Evolutionary conservation across 495 filamentous ascomycete genomes (phyloP).

Genomic region (Penicillium alfredii): DNA sequence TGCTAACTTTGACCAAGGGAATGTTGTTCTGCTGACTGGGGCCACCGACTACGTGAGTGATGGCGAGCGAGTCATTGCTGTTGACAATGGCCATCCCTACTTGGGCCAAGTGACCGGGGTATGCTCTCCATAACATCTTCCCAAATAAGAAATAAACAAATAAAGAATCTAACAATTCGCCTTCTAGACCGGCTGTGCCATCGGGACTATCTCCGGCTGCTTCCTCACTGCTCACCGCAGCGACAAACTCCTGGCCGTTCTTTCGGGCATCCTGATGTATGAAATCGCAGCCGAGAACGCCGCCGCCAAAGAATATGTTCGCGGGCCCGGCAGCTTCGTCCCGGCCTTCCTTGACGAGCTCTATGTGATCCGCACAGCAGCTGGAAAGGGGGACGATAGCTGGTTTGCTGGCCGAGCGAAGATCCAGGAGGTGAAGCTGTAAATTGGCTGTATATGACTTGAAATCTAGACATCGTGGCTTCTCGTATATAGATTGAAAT

Average conservation of each 20-base stretch:
- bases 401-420: constrained; percentile 53
- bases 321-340: constrained; percentile 83
- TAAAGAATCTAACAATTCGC: constrained; percentile 6
- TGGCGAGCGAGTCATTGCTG: constrained; percentile 55
- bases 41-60: constrained; percentile 72
- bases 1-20: constrained; percentile 27
- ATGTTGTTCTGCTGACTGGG: constrained; percentile 84
- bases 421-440: constrained; percentile 40
- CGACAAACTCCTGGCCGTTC: constrained; percentile 61
- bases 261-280: constrained; percentile 70
- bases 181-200: constrained; percentile 65
- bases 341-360: constrained; percentile 77
- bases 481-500: not conserved
- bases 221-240: constrained; percentile 55
- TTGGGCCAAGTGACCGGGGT: constrained; percentile 77
- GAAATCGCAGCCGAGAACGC: constrained; percentile 84
- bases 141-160: not conserved
- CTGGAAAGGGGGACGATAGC: constrained; percentile 38
- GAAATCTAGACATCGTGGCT: constrained; percentile 1
- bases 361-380: constrained; percentile 46
- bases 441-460: constrained; percentile 5
- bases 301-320: constrained; percentile 50
- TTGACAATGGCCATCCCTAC: constrained; percentile 72
- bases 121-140: constrained; percentile 9
- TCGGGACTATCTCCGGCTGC: constrained; percentile 76